Evolutionary conservation across 805 yeast genomes (phyloP).

Genomic region (Vanderwaltozyma tropicalis): DNA sequence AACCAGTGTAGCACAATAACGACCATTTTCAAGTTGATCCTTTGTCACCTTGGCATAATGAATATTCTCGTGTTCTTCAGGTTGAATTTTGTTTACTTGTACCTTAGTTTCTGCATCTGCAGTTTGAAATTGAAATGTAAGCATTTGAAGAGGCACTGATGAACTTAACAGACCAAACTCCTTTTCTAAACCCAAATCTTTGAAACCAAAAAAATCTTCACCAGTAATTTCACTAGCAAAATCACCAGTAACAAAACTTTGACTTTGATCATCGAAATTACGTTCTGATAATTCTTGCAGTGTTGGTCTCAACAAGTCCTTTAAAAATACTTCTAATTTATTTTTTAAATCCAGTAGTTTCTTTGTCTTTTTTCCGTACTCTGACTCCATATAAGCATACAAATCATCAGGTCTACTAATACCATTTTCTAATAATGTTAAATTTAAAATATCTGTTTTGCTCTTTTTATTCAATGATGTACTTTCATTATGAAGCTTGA

Average conservation of each 20-base stretch:
- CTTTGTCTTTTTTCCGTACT: conserved; percentile 53
- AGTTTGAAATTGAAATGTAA: conserved; percentile 49
- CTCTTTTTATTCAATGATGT: conserved; percentile 28
- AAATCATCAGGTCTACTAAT: conserved; percentile 68
- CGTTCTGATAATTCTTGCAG: conserved; percentile 62
- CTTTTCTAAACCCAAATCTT: conserved; percentile 83
- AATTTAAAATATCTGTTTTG: conserved; percentile 38
- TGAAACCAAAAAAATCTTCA: conserved; percentile 96
- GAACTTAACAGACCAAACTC: conserved; percentile 79
- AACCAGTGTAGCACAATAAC: conserved; percentile 40
- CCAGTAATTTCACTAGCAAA: conserved; percentile 81
- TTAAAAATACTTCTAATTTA: conserved; percentile 61
- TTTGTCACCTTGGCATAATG: conserved; percentile 44
- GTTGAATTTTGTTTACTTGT: conserved; percentile 42
- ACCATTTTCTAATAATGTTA: conserved; percentile 77
- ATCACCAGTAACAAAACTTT: conserved; percentile 90
- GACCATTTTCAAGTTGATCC: conserved; percentile 39
- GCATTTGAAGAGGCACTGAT: conserved; percentile 79
- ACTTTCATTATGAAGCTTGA: conserved; percentile 65
- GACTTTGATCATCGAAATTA: conserved; percentile 81
- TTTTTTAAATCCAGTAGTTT: conserved; percentile 59
- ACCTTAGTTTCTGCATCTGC: conserved; percentile 51
- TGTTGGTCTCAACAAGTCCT: conserved; percentile 74
- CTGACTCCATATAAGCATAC: conserved; percentile 64
- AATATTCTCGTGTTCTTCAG: conserved; percentile 54